Base-by-base conservation (phyloP, 371 early-diverging fungal species). In the Chytridium lagenaria region DNA sequence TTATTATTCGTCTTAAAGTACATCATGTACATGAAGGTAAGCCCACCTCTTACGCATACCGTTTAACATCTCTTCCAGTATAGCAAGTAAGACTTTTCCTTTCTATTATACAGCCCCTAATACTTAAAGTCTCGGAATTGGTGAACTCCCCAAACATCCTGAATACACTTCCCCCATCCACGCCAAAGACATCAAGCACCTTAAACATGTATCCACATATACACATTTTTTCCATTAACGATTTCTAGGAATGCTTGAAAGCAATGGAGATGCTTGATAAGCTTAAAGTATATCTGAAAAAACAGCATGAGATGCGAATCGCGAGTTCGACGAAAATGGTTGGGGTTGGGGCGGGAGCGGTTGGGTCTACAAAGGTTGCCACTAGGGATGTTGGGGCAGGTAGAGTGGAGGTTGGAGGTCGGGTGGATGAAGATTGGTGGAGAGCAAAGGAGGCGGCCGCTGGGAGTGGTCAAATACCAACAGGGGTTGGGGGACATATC, bases 121-220 rank as follows among this genome's bases (percentile, higher is more conserved):
- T 2, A 59, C 23, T 10, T 7, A 12, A 44, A 89, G 90, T 39
- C 77, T 90, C 50, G 87, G 86, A n/a, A 10, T 90, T 22, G 74
- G 50, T 37, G 88, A 87, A 57, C 71, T 90, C 19, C 80, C 76
- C 37, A 87, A 87, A 59, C 89, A 90, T 75, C 78, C 80, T 1
- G 77, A 84, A 3, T 87, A 83, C 71, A 81, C 78, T 28, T 67
- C 73, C 59, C 74, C 84, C 0, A 82, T 77, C 5, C 73, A 85
- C 64, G 86, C 86, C 83, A 0, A 72, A 66, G 22, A 59, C 19
- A 19, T 57, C 88, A 7, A 83, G 81, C 28, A 67, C 78, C 73
- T 86, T 83, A 81, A 50, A 36, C 61, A 50, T 1, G 51, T 64
- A 23, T 31, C 33, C 63, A 23, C 36, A 26, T 39, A 50, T 37